Evolutionary conservation across 306 rosid genomes (phyloP), one percentile per base, ranked within the genome.

Genomic region (Begonia loranthoides): DNA sequence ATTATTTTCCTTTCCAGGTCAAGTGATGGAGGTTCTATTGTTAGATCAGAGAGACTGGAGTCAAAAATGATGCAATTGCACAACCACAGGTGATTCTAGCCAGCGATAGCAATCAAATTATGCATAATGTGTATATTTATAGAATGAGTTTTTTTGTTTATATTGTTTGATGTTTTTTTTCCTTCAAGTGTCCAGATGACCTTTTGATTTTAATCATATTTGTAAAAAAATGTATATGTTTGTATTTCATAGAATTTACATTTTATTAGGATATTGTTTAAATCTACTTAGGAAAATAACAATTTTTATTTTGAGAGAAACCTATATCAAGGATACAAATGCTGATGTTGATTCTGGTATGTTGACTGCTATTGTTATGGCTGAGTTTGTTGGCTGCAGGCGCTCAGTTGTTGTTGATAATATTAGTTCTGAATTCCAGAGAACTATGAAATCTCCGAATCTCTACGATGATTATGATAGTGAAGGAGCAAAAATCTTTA

Each of bases 11-110:
- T 50, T 41, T 71, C 41, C 60, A 89, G 97, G 81, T 71, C 82
- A 61, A 67, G 73, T 62, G 70, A 55, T 75, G 94, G 94, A 50
- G 65, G 60, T 43, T 82, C 84, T 58, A 62, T 89, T 71, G 79
- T 89, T 51, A 73, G 84, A 70, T 79, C 95, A 21, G 97, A 89
- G 75, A 77, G 78, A 82, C 65, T 82, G 83, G 95, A 89, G 70
- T 62, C 57, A 64, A 70, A 61, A 62, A 70, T 63, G 57, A 50
- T 48, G 65, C 80, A 89, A 61, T 58, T 78, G 38, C 61, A 75
- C 70, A 68, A 69, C 53, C 87, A 77, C 61, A 85, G 97, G 97
- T 89, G 74, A 69, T 53, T 11, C 13, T 57, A 14, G 45, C 44
- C 45, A 53, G 39, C 39, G 17, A 19, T 1, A 39, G 24, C 6